These are phyloP conservation scores for Monilinia fructicola DNA, from an alignment of 2,329 filamentous ascomycete species.

Conservation along the genomic window DNA sequence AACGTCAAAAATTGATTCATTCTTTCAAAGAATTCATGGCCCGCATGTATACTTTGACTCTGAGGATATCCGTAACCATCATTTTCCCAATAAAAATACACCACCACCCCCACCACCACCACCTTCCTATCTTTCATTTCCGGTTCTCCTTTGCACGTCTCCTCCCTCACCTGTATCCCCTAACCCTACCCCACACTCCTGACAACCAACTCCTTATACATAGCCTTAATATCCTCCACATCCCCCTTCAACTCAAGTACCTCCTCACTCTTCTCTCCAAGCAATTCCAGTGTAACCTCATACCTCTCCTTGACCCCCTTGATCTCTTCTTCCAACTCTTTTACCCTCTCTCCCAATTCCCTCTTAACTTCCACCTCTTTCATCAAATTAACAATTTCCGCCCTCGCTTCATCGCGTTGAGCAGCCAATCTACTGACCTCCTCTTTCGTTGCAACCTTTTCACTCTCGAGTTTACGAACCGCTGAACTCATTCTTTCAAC, in stretches of 20 bases:
- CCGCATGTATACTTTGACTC: too few relatives aligned
- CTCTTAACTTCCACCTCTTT: conserved; percentile 75
- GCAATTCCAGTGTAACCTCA: conserved; percentile 86
- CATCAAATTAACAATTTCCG: conserved; percentile 89
- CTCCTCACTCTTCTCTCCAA: conserved; percentile 94
- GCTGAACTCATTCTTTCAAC: conserved; percentile 95
- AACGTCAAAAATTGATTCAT: too few relatives aligned
- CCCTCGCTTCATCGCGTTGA: conserved; percentile 90
- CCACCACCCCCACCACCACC: too few relatives aligned
- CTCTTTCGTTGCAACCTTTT: conserved; percentile 86
- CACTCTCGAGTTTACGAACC: conserved; percentile 84
- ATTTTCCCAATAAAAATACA: too few relatives aligned
- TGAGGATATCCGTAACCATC: too few relatives aligned
- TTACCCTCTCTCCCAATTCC: conserved; percentile 57
- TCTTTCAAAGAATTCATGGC: too few relatives aligned
- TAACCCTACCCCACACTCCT: conserved; percentile 1
- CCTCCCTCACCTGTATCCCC: too few relatives aligned
- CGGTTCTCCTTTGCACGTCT: too few relatives aligned
- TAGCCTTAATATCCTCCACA: conserved; percentile 89
- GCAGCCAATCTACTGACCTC: conserved; percentile 75
- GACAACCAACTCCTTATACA: conserved; percentile 83
- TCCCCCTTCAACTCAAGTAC: conserved; percentile 89
- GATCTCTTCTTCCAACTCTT: conserved; percentile 67
- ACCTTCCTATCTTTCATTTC: too few relatives aligned
- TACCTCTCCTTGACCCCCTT: conserved; percentile 72